Evolutionary conservation across 768 basidiomycete species (phyloP).

Genomic region (Myochromella boudieri): DNA sequence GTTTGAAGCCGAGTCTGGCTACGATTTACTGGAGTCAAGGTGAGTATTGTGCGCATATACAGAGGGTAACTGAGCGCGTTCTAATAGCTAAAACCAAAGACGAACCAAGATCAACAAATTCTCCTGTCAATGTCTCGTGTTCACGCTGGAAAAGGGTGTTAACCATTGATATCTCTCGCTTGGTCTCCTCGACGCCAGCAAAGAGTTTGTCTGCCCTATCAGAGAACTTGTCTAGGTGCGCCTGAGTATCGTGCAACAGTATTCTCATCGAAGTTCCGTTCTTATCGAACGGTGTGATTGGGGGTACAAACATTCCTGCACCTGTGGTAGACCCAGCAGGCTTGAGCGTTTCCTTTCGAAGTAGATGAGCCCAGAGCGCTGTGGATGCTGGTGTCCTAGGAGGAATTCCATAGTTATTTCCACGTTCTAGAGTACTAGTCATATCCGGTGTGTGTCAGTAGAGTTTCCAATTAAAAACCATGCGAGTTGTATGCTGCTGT

Average conservation of each 20-base stretch:
- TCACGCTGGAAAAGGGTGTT: slow-evolving; percentile 61
- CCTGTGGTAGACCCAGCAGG: slow-evolving; percentile 24
- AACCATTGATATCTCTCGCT: slow-evolving; percentile 49
- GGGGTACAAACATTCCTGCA: slow-evolving; percentile 18
- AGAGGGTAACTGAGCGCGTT: slow-evolving; percentile 12
- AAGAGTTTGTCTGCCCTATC: slow-evolving; percentile 53
- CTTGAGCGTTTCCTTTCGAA: slow-evolving; percentile 40
- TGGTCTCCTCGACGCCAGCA: slow-evolving; percentile 48
- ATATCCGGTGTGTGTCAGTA: too few species aligned
- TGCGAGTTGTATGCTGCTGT: too few species aligned
- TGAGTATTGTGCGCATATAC: slow-evolving; percentile 7
- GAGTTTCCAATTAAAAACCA: too few species aligned
- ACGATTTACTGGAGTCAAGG: slow-evolving; percentile 53
- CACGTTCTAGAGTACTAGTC: slow-evolving; percentile 8
- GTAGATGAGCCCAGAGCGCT: slow-evolving; percentile 58
- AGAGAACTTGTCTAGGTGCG: slow-evolving; percentile 67
- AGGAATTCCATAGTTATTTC: slow-evolving; percentile 19
- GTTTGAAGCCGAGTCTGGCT: slow-evolving; percentile 62
- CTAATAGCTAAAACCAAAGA: slow-evolving; percentile 13
- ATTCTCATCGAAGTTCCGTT: slow-evolving; percentile 70
- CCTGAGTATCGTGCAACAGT: slow-evolving; percentile 72
- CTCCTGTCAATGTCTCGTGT: slow-evolving; percentile 53
- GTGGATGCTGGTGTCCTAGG: slow-evolving; percentile 31
- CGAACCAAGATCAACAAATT: slow-evolving; percentile 58
- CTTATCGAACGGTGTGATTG: slow-evolving; percentile 58